Evolutionary conservation across 2,329 filamentous ascomycete species (phyloP).

Genomic region (Colletotrichum magnum): DNA sequence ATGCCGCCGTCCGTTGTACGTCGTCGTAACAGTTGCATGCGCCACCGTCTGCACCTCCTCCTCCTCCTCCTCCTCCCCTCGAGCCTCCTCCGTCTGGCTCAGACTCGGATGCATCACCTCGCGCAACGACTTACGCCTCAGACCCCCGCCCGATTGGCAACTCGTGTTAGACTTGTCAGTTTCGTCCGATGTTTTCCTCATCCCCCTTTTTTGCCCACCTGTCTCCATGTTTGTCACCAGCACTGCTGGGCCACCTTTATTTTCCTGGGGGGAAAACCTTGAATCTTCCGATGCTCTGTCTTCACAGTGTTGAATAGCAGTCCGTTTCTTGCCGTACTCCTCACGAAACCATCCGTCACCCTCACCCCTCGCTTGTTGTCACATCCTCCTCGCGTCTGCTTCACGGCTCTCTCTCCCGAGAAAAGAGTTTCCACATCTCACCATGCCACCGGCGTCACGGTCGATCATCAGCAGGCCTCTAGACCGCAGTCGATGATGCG

Average conservation of each 20-base stretch:
- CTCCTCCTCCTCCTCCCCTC: background rate
- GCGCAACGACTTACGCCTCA: conserved; percentile 32
- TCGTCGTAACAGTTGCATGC: background rate
- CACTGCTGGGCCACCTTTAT: conserved; percentile 2
- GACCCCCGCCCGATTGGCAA: conserved; percentile 11
- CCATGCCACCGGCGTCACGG: background rate
- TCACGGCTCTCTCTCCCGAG: conserved; percentile 12
- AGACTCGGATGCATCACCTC: conserved; percentile 7
- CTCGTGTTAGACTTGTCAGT: conserved; percentile 17
- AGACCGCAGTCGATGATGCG: conserved; percentile 2
- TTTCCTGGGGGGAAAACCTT: conserved; percentile 12
- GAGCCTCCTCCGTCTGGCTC: background rate
- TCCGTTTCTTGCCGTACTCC: conserved; percentile 7
- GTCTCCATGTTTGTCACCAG: background rate
- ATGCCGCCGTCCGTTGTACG: background rate
- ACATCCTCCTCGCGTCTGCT: background rate
- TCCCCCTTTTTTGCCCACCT: conserved; percentile 15
- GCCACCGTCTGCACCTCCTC: conserved; percentile 1
- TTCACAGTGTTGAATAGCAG: conserved; percentile 1
- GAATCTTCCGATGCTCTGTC: conserved; percentile 6
- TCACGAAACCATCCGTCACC: background rate
- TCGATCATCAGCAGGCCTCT: conserved; percentile 1
- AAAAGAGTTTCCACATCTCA: background rate
- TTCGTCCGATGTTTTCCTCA: conserved; percentile 39
- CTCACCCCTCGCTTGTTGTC: background rate